These are phyloP conservation scores for Sarocladium kiliense DNA, from an alignment of 2,329 filamentous ascomycete genomes.

Conservation along the genomic window DNA sequence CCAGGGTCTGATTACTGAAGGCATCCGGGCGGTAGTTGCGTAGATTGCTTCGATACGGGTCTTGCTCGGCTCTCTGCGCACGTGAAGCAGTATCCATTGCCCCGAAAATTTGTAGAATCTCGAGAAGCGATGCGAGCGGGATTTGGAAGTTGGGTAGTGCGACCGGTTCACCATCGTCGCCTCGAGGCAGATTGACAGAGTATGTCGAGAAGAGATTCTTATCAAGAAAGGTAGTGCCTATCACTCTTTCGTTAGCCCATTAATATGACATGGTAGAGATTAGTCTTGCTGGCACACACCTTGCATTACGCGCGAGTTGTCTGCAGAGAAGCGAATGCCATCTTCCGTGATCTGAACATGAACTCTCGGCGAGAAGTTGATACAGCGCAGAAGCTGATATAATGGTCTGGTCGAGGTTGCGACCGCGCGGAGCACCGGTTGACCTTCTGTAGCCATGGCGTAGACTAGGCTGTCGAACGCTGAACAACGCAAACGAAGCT, in stretches of 20 bases:
- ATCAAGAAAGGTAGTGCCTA: slow-evolving; percentile 68
- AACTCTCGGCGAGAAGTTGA: slow-evolving; percentile 53
- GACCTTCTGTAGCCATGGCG: slow-evolving; percentile 26
- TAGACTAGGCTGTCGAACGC: slow-evolving; percentile 1
- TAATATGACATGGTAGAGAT: slow-evolving; percentile 5
- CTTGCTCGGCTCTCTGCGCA: slow-evolving; percentile 52
- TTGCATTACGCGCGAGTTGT: slow-evolving; percentile 89
- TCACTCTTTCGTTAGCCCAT: background rate
- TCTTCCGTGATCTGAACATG: slow-evolving; percentile 73
- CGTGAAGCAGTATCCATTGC: slow-evolving; percentile 64
- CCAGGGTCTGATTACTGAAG: slow-evolving; percentile 77
- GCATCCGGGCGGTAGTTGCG: slow-evolving; percentile 63
- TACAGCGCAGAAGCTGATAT: slow-evolving; percentile 56
- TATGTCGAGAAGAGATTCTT: slow-evolving; percentile 86
- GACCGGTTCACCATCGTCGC: slow-evolving; percentile 31
- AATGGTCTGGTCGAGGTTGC: slow-evolving; percentile 74
- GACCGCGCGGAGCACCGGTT: slow-evolving; percentile 66
- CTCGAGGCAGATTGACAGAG: slow-evolving; percentile 51
- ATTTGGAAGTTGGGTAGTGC: slow-evolving; percentile 65
- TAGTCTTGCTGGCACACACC: no score
- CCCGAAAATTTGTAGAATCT: slow-evolving; percentile 93
- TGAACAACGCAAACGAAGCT: slow-evolving; percentile 10
- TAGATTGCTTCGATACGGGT: slow-evolving; percentile 56
- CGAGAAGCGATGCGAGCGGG: slow-evolving; percentile 79
- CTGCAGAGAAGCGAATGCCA: slow-evolving; percentile 81